Base-by-base conservation (phyloP, 2,329 filamentous ascomycete species). In the Furcasterigmium furcatum region DNA sequence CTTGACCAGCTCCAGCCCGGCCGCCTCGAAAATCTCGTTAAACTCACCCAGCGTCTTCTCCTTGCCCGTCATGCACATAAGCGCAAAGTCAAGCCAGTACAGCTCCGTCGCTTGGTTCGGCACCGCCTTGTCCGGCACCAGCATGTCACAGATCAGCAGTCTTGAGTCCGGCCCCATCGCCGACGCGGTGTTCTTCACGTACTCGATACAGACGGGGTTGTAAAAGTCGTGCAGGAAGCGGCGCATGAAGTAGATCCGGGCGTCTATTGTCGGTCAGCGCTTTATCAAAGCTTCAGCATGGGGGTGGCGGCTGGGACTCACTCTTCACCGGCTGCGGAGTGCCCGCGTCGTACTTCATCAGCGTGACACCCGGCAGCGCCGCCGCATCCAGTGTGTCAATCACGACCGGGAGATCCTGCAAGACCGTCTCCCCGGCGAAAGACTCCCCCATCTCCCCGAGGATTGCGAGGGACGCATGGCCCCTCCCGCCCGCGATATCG, bases 31-130 rank as follows among this genome's bases (percentile, higher is more conserved):
- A 46, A 65, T 54, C 27, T 54, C 56, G 10, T 47, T 29, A 38
- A 64, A 64, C 6, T 57, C 59, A 7, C 46, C 46, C 7, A 58
- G 55, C 0, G 58, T 65, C 4, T 58, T 54, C 36, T 64, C 60
- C 35, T 65, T 65, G n/a, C 62, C 61, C 1, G 56, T 60, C 54
- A 64, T 64, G 9, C 58, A 58, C 58, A 65, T 63, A 13, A 63
- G 59, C 9, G 55, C 58, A 29, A 62, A 58, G 44, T 64, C 61
- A 13, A 63, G 45, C 36, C 36, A 38, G n/a, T 27, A 25, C 4
- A 64, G 58, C 3, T 59, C 56, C 4, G 57, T 58, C 1, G 57
- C 52, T 25, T 63, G 63, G 35, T 59, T 56, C 18, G 52, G 51
- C 38, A 64, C 62, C 2, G 63, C 60, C 1, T 59, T 55, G 10